phyloP scores from a whole-genome alignment of 2,329 filamentous ascomycete genomes.

The Fusarium pseudograminearum region DNA sequence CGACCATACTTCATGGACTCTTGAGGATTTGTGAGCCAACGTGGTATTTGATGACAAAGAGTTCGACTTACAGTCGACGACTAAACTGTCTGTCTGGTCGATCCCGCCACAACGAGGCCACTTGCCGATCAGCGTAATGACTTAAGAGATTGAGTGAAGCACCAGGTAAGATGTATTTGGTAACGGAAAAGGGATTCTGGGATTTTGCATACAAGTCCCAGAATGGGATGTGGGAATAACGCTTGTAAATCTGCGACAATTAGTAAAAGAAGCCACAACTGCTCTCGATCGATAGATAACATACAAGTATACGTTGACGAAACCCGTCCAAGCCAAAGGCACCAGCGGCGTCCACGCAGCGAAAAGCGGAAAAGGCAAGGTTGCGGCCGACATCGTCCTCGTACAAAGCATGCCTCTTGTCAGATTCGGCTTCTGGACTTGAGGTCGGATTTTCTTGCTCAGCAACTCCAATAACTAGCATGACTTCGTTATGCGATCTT shows the following conservation, averaged over 20 bases:
- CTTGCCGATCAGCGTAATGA: conserved; percentile 47
- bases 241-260: conserved; percentile 62
- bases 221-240: conserved; percentile 63
- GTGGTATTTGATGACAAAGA: not conserved
- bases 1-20: conserved; percentile 51
- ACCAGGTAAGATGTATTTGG: conserved; percentile 51
- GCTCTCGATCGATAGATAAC: conserved; percentile 11
- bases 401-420: conserved; percentile 59
- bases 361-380: conserved; percentile 51
- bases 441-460: conserved; percentile 64
- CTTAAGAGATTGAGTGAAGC: conserved; percentile 49
- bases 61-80: conserved; percentile 47
- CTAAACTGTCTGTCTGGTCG: conserved; percentile 41
- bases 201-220: conserved; percentile 55
- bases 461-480: conserved; percentile 72
- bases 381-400: conserved; percentile 61
- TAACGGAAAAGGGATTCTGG: conserved; percentile 49
- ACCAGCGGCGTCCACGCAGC: conserved; percentile 56
- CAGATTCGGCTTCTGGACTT: conserved; percentile 56
- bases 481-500: conserved; percentile 72
- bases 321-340: conserved; percentile 66
- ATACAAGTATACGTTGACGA: conserved; percentile 66
- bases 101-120: conserved; percentile 45
- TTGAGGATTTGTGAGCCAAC: conserved; percentile 36
- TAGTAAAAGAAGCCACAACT: conserved; percentile 10